Evolutionary conservation across 306 rosid genomes (phyloP), one percentile per base, ranked within the genome.

Genomic region (Prunus armeniaca): DNA sequence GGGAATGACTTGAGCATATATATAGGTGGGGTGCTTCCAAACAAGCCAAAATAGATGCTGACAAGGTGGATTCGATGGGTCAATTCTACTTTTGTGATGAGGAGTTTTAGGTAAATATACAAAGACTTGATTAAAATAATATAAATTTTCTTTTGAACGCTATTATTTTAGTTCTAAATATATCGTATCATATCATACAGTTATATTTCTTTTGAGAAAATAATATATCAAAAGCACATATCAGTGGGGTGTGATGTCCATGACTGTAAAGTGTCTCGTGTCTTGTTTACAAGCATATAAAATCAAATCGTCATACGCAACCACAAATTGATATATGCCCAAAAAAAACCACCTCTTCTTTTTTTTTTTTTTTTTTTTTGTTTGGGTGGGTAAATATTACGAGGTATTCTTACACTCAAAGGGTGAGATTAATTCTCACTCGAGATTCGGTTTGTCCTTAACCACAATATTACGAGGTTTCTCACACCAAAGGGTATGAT

Each of bases 401-500:
- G 38, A 32, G 24, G 24, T 22, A 22, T 22, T 0, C 0, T 22
- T 22, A 22, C 24, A 22, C 24, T 22, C 24, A 22, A 22, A 22
- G 24, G 24, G 24, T 22, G 24, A 22, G 24, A 22, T 22, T 22
- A 22, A 22, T 22, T 22, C 24, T 22, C 24, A 22, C 24, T 22
- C 24, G 24, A 22, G 24, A 22, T 22, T 22, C 24, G 24, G 24
- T 22, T 22, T 22, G 24, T 22, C 24, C 24, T 22, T 22, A 22
- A 22, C 24, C 0, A 22, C 0, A 22, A 22, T 22, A 22, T 22
- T 22, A 22, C 24, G 24, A 0, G 38, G 38, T 32, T 32, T 0
- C 0, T 1, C 1, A 32, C 1, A 32, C 1, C 0, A 0, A 32
- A 32, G 1, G 38, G 1, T 32, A 0, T 0, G 7, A 32, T 32